phyloP scores from a whole-genome alignment of 192 early-diverging fungal species.

The Coemansia sp. region DNA sequence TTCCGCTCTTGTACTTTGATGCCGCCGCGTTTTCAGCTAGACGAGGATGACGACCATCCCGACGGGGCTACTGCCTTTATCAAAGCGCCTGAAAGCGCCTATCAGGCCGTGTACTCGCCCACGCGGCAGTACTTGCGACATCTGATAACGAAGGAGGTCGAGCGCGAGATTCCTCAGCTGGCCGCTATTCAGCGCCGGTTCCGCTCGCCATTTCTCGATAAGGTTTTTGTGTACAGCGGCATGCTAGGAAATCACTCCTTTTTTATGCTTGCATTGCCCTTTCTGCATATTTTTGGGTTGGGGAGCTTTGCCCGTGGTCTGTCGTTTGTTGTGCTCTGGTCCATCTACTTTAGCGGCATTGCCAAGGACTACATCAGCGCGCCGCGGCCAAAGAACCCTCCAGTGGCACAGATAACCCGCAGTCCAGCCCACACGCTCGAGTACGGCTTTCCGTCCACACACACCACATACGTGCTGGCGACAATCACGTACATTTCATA shows the following conservation, averaged over 20 bases:
- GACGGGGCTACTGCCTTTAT: conserved; percentile 17
- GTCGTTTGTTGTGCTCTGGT: conserved; percentile 48
- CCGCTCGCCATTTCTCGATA: conserved; percentile 54
- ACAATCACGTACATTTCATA: conserved; percentile 58
- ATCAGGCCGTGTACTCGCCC: conserved; percentile 41
- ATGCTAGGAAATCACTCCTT: conserved; percentile 86
- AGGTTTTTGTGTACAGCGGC: conserved; percentile 65
- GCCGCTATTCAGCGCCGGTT: conserved; percentile 28
- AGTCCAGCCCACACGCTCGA: conserved; percentile 69
- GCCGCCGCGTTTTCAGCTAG: conserved; percentile 44
- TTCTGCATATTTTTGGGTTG: conserved; percentile 77
- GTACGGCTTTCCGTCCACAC: conserved; percentile 91
- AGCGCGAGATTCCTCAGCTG: conserved; percentile 40
- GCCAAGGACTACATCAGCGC: conserved; percentile 79
- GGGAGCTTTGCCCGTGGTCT: conserved; percentile 58
- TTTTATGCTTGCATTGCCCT: conserved; percentile 78
- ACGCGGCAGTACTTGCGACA: conserved; percentile 20
- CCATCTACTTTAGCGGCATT: conserved; percentile 47
- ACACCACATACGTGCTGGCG: conserved; percentile 80
- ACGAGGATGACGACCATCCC: conserved; percentile 36
- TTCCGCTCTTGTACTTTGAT: conserved; percentile 8
- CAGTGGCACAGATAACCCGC: conserved; percentile 68
- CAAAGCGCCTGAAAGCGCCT: conserved; percentile 35
- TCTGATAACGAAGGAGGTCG: conserved; percentile 31
- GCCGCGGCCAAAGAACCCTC: conserved; percentile 79